Conservation (phyloP, 2,329 filamentous ascomycete species). For the Aspergillus sclerotialis region DNA sequence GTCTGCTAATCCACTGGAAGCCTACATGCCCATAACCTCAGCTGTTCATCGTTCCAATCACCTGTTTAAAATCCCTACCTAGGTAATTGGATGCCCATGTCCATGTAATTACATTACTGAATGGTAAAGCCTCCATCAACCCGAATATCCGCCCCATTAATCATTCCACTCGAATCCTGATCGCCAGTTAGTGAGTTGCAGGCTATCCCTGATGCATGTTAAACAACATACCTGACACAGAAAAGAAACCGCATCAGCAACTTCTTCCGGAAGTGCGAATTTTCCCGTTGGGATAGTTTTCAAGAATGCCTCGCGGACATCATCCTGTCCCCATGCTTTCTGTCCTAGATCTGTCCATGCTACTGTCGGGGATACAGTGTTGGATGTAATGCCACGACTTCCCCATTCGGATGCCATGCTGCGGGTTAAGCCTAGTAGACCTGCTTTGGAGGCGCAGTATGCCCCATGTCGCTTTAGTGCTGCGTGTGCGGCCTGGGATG, state of each 20-base stretch:
- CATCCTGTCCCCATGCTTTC: slow-evolving; percentile 34
- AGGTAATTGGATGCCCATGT: neutral
- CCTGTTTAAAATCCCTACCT: no score
- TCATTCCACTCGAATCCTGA: slow-evolving; percentile 35
- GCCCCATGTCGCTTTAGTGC: slow-evolving; percentile 40
- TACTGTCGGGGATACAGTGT: slow-evolving; percentile 41
- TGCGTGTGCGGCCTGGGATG: slow-evolving; percentile 42
- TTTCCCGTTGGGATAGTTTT: slow-evolving; percentile 32
- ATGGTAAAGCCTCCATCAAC: slow-evolving; percentile 36
- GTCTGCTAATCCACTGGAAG: no score
- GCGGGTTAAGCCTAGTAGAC: slow-evolving; percentile 37
- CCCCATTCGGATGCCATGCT: slow-evolving; percentile 45
- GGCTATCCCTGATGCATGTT: neutral
- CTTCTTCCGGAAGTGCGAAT: slow-evolving; percentile 33
- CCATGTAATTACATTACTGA: slow-evolving; percentile 12
- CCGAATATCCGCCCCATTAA: slow-evolving; percentile 35
- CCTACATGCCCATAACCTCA: no score
- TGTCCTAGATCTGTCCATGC: slow-evolving; percentile 42
- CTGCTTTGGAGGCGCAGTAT: slow-evolving; percentile 45
- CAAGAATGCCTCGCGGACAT: slow-evolving; percentile 29
- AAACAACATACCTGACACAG: slow-evolving; percentile 27
- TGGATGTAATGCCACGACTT: slow-evolving; percentile 38
- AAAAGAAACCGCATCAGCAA: slow-evolving; percentile 33
- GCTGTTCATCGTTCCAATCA: no score
- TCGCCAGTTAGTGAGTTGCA: slow-evolving; percentile 1